Evolutionary conservation across 2,329 filamentous ascomycete genomes (phyloP).

Genomic region (Tolypocladium endophyticum): DNA sequence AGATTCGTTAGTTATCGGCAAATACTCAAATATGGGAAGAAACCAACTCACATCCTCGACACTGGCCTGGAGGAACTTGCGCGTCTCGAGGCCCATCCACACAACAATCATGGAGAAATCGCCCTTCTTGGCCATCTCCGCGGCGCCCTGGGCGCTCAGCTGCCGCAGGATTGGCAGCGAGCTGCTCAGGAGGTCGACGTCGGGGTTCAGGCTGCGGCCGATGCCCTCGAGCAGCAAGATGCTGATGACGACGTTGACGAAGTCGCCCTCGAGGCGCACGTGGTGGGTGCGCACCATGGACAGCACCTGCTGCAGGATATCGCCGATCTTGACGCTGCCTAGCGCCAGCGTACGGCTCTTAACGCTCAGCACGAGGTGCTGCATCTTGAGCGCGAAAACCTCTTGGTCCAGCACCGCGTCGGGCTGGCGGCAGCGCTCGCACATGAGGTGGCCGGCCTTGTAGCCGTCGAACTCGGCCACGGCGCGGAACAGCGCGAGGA

Average conservation of each 20-base stretch:
- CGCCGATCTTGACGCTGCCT: conserved; percentile 91
- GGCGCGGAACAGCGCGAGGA: conserved; percentile 89
- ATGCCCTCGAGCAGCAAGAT: conserved; percentile 92
- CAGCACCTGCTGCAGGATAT: conserved; percentile 83
- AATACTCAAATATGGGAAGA: background rate
- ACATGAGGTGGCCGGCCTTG: conserved; percentile 90
- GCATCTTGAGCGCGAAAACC: conserved; percentile 91
- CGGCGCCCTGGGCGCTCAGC: conserved; percentile 67
- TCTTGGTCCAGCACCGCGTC: conserved; percentile 82
- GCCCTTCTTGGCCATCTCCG: conserved; percentile 57
- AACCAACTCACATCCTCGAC: conserved; percentile 64
- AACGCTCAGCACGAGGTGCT: conserved; percentile 84
- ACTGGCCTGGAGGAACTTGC: conserved; percentile 81
- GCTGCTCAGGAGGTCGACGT: conserved; percentile 76
- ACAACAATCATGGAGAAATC: conserved; percentile 82
- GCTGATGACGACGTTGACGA: conserved; percentile 95
- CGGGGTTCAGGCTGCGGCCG: conserved; percentile 73
- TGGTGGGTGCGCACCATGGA: conserved; percentile 88
- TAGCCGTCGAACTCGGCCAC: conserved; percentile 96
- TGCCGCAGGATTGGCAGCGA: conserved; percentile 85
- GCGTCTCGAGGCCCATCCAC: conserved; percentile 83
- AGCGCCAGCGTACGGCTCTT: conserved; percentile 86
- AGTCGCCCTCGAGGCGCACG: conserved; percentile 90
- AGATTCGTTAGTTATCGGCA: conserved; percentile 1
- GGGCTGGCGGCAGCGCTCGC: conserved; percentile 85